Conservation (phyloP, 2,329 filamentous ascomycete genomes). For the Parastagonospora nodorum region DNA sequence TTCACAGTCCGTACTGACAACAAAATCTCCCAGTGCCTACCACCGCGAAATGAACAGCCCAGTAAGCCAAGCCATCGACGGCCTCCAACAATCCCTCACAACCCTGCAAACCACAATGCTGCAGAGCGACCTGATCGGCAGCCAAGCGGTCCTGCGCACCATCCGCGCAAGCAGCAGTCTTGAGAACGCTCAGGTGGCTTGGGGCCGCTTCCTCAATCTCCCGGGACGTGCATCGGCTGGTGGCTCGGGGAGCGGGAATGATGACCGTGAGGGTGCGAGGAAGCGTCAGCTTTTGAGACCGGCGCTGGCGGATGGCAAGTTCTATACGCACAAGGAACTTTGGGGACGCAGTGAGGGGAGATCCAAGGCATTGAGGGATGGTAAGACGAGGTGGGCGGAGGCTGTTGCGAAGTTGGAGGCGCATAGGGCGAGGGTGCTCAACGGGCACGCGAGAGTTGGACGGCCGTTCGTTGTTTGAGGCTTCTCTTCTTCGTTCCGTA, state of each 20-base stretch:
- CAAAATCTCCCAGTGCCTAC: slow-evolving; percentile 17
- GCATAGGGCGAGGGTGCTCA: neutral
- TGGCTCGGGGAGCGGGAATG: neutral
- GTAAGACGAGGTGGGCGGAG: slow-evolving; percentile 2
- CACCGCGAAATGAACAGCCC: slow-evolving; percentile 46
- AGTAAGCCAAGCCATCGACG: slow-evolving; percentile 36
- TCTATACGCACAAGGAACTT: slow-evolving; percentile 36
- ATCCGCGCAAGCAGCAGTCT: slow-evolving; percentile 41
- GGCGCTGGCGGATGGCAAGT: slow-evolving; percentile 12
- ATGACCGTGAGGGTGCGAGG: neutral
- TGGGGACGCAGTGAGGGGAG: slow-evolving; percentile 21
- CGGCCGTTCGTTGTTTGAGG: slow-evolving; percentile 17
- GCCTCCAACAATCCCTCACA: slow-evolving; percentile 35
- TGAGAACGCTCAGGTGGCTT: slow-evolving; percentile 38
- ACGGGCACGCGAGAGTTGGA: slow-evolving; percentile 5
- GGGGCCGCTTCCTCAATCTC: slow-evolving; percentile 39
- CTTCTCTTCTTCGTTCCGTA: neutral
- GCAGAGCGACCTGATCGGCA: slow-evolving; percentile 27
- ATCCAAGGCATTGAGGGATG: neutral
- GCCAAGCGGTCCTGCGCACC: slow-evolving; percentile 38
- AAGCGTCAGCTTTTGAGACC: slow-evolving; percentile 6
- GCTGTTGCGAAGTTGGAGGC: slow-evolving; percentile 7
- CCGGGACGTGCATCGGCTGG: slow-evolving; percentile 20
- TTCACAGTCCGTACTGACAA: slow-evolving; percentile 17
- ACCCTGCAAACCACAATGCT: slow-evolving; percentile 38